Base-by-base conservation (phyloP, 768 basidiomycete species). In the Rhizopogon vesiculosus region DNA sequence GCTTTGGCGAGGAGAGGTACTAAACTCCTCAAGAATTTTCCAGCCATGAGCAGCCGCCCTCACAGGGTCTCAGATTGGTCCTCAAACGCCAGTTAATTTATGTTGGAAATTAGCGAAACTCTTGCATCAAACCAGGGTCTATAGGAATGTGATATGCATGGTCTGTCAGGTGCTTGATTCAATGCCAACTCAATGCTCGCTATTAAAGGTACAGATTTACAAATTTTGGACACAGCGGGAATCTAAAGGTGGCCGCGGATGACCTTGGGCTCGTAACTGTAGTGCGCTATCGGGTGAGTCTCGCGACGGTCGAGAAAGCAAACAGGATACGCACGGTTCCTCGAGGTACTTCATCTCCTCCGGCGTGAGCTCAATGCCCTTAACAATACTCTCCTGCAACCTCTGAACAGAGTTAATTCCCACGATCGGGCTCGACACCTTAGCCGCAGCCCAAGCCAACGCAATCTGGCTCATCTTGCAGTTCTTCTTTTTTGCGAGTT, bases 391-490 rank as follows among this genome's bases (percentile, higher is more conserved):
- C 44, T 71, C 65, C 51, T 64, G 52, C 18, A 75, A 50, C 15
- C 72, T 60, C 44, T 61, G 35, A 42, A 74, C 56, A 12, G 68
- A 69, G 59, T 60, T 78, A 29, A 66, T 60, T 2, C 78, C 77
- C 8, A 78, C 69, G 56, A 80, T 80, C 0, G 79, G 79, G 18
- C 74, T 76, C 3, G 71, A 61, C 3, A 77, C 71, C 61, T 80
- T 80, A 28, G 63, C 45, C 3, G 66, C 42, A 1, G 68, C 54
- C 78, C 79, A 79, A 3, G 74, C 73, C 2, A 80, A 56, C 7
- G 78, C 76, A 31, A 79, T 69, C 56, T 79, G 77, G 7, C 70
- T 67, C 79, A 79, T 81, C 51, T 67, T 67, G 53, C 72, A 62
- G 0, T 64, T 69, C 43, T 69, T 70, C 60, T 74, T 74, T 54